These are phyloP conservation scores for Cryptosporidium canis DNA, from an alignment of 169 alveolate species.

Conservation along the genomic window DNA sequence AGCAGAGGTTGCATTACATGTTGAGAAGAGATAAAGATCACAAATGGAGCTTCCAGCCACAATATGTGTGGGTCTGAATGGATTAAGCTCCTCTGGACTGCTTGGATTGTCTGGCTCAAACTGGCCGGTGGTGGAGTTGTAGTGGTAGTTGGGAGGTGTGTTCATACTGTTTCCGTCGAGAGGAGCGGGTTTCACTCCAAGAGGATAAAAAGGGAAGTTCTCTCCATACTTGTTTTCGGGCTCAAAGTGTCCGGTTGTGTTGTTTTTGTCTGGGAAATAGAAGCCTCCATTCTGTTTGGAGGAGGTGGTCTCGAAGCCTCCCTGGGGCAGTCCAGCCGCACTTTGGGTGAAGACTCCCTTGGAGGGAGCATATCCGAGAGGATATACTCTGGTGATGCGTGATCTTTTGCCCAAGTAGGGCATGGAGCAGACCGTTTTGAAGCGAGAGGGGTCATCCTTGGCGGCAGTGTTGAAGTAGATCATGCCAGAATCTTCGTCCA, in stretches of 20 bases:
- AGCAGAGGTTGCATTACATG: constrained; percentile 41
- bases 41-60: constrained; percentile 12
- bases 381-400: background rate
- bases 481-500: background rate
- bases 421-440: background rate
- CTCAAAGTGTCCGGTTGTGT: background rate
- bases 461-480: constrained; percentile 9
- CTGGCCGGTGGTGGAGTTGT: constrained; percentile 34
- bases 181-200: constrained; percentile 56
- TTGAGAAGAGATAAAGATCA: constrained; percentile 6
- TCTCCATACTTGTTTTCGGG: constrained; percentile 38
- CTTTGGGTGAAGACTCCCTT: constrained; percentile 15
- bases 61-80: constrained; percentile 17
- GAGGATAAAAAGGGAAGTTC: background rate
- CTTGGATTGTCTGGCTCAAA: background rate
- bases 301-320: constrained; percentile 34
- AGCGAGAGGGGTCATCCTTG: background rate
- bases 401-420: background rate
- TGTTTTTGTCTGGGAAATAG: constrained; percentile 5
- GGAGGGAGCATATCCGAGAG: constrained; percentile 43
- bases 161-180: background rate
- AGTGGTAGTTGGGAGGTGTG: constrained; percentile 18
- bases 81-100: background rate
- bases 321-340: background rate
- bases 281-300: background rate